These are phyloP conservation scores for Sarocladium brachiariae DNA, from an alignment of 2,329 filamentous ascomycete species.

Conservation along the genomic window DNA sequence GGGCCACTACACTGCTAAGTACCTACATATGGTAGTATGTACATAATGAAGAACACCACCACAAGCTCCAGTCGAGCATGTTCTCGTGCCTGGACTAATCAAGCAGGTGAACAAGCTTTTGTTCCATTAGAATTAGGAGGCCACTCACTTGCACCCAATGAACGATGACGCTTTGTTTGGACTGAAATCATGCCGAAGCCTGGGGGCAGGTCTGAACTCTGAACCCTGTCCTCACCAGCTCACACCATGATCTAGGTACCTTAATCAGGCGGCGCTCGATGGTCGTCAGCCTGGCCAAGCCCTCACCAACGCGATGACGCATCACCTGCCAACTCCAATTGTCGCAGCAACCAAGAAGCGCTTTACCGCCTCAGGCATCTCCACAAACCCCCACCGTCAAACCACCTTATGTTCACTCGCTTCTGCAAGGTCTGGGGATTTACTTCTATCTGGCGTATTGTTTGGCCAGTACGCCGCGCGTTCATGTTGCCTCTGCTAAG, in stretches of 20 bases:
- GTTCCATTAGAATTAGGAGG: too few relatives aligned
- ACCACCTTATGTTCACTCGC: slow-evolving; percentile 5
- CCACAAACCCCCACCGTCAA: slow-evolving; percentile 5
- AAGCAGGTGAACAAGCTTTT: background rate
- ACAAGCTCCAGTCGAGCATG: too few relatives aligned
- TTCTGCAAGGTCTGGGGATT: slow-evolving; percentile 7
- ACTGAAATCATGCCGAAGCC: too few relatives aligned
- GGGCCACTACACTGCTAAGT: background rate
- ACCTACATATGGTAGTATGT: background rate
- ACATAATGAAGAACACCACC: background rate
- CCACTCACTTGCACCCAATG: too few relatives aligned
- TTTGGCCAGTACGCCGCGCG: background rate
- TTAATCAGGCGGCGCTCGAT: background rate
- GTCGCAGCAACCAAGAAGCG: slow-evolving; percentile 18
- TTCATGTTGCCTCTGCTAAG: slow-evolving; percentile 14
- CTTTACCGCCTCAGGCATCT: slow-evolving; percentile 23
- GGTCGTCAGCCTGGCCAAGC: background rate
- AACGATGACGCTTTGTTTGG: background rate
- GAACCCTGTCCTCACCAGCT: too few relatives aligned
- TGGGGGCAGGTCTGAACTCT: too few relatives aligned
- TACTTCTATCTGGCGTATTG: too few relatives aligned
- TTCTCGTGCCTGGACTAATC: too few relatives aligned
- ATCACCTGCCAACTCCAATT: slow-evolving; percentile 14
- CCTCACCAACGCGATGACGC: slow-evolving; percentile 17
- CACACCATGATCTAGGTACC: too few relatives aligned